Percentiles rank a stretch among this genome's conserved stretches.
Conservation (phyloP, 1,139 yeast genomes). For the Lodderomyces theae region DNA sequence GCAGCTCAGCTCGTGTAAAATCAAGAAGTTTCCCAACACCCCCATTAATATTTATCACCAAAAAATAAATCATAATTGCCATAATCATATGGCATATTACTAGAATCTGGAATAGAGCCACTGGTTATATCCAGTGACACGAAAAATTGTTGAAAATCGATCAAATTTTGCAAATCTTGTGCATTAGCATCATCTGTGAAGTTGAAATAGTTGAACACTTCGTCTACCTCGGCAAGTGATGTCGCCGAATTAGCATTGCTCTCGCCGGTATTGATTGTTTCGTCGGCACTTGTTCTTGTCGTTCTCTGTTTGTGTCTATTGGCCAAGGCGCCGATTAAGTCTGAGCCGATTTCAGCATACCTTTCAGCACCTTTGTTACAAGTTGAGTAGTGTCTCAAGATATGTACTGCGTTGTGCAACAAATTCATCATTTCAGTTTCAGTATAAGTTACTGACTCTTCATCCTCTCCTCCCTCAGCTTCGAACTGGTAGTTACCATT, state of each 20-base stretch:
- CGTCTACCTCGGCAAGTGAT: slow-evolving; percentile 8
- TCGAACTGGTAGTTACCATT: slow-evolving; percentile 12
- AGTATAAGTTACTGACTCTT: slow-evolving; percentile 16
- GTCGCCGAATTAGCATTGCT: no score
- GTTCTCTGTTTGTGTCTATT: slow-evolving; percentile 13
- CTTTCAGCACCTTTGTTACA: slow-evolving; percentile 18
- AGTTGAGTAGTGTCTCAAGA: slow-evolving; percentile 17
- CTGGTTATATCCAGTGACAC: slow-evolving; percentile 19
- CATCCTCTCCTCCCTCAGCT: background rate
- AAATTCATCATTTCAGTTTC: slow-evolving; percentile 17
- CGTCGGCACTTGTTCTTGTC: background rate
- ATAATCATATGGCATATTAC: slow-evolving; percentile 16
- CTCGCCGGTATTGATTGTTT: slow-evolving; percentile 3
- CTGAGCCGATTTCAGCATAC: slow-evolving; percentile 17
- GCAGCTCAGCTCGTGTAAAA: no score
- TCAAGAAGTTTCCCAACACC: background rate
- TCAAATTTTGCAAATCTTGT: slow-evolving; percentile 16
- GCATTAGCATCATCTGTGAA: slow-evolving; percentile 17
- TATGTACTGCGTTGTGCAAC: slow-evolving; percentile 15
- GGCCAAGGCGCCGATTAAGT: slow-evolving; percentile 17
- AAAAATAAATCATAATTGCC: slow-evolving; percentile 18
- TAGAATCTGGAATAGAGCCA: slow-evolving; percentile 5
- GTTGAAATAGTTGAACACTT: slow-evolving; percentile 16
- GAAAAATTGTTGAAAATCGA: slow-evolving; percentile 23
- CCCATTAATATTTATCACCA: slow-evolving; percentile 16